phyloP scores from a whole-genome alignment of 768 basidiomycete species.

The Pleurotus sapidus region DNA sequence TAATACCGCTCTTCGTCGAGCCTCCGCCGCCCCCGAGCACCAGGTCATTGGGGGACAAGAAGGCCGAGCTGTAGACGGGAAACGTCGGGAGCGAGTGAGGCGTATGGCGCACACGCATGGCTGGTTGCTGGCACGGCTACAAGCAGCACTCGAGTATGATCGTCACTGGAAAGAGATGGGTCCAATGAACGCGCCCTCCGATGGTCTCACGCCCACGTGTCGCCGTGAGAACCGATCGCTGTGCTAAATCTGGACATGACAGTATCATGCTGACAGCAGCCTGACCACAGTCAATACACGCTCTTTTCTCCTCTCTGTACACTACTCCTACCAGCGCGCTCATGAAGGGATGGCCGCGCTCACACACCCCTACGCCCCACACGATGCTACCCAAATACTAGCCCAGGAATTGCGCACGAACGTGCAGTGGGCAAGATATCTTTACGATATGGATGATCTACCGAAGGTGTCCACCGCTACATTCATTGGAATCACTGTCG shows the following conservation, averaged over 20 bases:
- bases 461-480: slow-evolving; percentile 55
- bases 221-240: slow-evolving; percentile 5
- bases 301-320: not conserved
- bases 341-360: not conserved
- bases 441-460: slow-evolving; percentile 26
- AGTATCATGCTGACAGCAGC: not conserved
- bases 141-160: no score
- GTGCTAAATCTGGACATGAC: not conserved
- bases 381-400: not conserved
- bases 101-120: slow-evolving; percentile 81
- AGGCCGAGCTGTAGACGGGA: slow-evolving; percentile 87
- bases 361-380: not conserved
- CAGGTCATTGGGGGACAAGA: slow-evolving; percentile 66
- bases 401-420: not conserved
- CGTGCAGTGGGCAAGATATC: not conserved
- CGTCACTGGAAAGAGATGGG: no score
- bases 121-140: slow-evolving; percentile 6
- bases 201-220: no score
- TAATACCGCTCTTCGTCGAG: slow-evolving; percentile 81
- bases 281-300: not conserved
- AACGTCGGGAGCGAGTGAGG: slow-evolving; percentile 76
- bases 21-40: slow-evolving; percentile 92
- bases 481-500: slow-evolving; percentile 77
- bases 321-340: not conserved
- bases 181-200: no score